Base-by-base conservation (phyloP, 176 grass and related monocot species). In the Eleusine coracana region DNA sequence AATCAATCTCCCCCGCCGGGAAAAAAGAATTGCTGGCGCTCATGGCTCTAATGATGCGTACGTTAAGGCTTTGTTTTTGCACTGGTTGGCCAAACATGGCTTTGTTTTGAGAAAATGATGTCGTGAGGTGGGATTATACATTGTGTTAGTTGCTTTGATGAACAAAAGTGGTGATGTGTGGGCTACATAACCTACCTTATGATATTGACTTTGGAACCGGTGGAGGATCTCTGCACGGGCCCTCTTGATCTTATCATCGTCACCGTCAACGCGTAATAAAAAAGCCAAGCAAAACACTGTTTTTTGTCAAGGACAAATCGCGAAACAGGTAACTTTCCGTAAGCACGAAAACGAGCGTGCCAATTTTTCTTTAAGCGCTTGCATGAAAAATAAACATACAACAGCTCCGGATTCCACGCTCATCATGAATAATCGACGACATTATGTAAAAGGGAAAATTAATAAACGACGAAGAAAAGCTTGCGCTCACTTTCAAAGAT, bases 261-360 rank as follows among this genome's bases (percentile, higher is more conserved):
- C 71, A 76, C 70, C 87, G 71, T 84, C 70, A 81, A 37, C 50
- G 12, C 63, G 77, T 85, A 55, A 36, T 80, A 70, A 28, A 3
- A 61, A 80, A 34, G 77, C 5, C 18, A 58, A 52, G 37, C 6
- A 31, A 51, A 51, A 51, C 7, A 15, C 17, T 54, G 17, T 20
- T 6, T 6, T 54, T 1, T 54, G 16, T 5, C 4, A 54, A 20
- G 51, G 15, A 20, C 51, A 54, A 54, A 54, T 20, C 16, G 20
- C 13, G 48, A 9, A 2, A 12, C 31, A 34, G 31, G 31, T 34
- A 12, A 42, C 7, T 42, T 7, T 48, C 0, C 45, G 10, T 48
- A 48, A 48, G 45, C 45, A 12, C 10, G 45, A 48, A 48, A 48
- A 11, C 8, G 45, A 10, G 45, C 45, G 10, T 48, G 45, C 6